phyloP scores from a whole-genome alignment of 2,329 filamentous ascomycete genomes.

The Fusarium sulawesiense region DNA sequence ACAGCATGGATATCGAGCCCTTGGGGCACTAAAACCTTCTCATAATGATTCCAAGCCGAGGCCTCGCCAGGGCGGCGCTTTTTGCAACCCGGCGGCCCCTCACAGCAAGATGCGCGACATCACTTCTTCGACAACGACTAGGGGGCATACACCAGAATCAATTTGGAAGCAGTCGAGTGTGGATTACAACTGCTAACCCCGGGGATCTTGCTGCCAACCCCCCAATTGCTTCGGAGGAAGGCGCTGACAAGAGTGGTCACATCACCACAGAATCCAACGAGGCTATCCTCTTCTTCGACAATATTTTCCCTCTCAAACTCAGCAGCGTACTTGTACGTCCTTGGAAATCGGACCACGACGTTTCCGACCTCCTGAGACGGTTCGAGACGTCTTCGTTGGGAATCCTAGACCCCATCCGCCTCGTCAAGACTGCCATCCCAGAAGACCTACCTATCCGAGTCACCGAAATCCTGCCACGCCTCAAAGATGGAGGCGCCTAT shows the following conservation, averaged over 20 bases:
- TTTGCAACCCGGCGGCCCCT: constrained; percentile 41
- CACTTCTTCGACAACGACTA: constrained; percentile 21
- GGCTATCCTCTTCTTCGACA: constrained; percentile 90
- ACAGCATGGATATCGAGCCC: neutral
- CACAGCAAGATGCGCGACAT: constrained; percentile 23
- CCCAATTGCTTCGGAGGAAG: constrained; percentile 45
- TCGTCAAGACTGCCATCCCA: constrained; percentile 73
- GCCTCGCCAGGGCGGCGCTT: constrained; percentile 41
- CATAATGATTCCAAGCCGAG: constrained; percentile 47
- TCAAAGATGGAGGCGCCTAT: constrained; percentile 94
- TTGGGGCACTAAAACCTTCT: neutral
- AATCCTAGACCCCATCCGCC: constrained; percentile 62
- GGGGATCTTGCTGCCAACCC: constrained; percentile 16
- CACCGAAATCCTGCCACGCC: constrained; percentile 82
- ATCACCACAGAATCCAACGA: constrained; percentile 82
- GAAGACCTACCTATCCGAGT: constrained; percentile 73
- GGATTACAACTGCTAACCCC: constrained; percentile 42
- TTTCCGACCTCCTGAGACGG: constrained; percentile 62
- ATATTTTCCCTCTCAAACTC: constrained; percentile 85
- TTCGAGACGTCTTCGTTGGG: constrained; percentile 65
- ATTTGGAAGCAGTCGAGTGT: constrained; percentile 25
- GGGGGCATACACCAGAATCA: neutral
- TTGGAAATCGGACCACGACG: constrained; percentile 62
- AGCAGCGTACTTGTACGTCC: constrained; percentile 59
- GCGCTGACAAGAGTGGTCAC: constrained; percentile 79